Base-by-base conservation (phyloP, 345 rosid species). In the Odontarrhena argentea region DNA sequence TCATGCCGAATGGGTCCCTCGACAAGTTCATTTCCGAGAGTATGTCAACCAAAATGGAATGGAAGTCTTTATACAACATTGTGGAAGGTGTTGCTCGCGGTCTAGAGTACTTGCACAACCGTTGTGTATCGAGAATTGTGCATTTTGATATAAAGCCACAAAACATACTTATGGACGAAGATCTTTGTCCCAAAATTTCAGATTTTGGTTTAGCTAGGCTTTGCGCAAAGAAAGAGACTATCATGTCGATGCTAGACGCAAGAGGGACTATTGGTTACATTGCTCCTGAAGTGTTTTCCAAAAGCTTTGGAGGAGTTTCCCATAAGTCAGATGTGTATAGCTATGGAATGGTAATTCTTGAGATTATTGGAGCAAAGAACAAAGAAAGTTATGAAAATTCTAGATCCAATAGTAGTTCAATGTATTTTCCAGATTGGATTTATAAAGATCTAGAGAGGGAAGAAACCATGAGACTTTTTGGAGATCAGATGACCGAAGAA, bases 151-250 rank as follows among this genome's bases (percentile, higher is more conserved):
- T 32, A 32, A 32, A 32, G 36, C 36, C 36, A 32, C 36, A 32
- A 32, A 32, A 32, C 36, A 32, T 32, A 32, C 36, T 32, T 3
- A 32, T 32, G 36, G 36, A 32, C 15, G 48, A 70, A 6, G 24
- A 70, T 7, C 71, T 81, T 8, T 10, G 8, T 30, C 85, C 82
- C 0, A 78, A 81, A 6, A 78, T 79, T 7, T 71, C 77, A 0
- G 85, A 81, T 49, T 81, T 78, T 2, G 82, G 85, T 3, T 82
- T 81, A 5, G 77, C 85, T 1, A 77, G 74, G 45, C 58, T 67
- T 22, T 76, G 80, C 25, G 34, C 58, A 24, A 65, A 43, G 7
- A 62, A 55, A 9, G 79, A 76, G 14, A 78, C 77, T 41, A 30
- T 67, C 4, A 40, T 78, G 1, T 71, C 85, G 0, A 54, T 71